Conservation (phyloP, 169 alveolate genomes). For the Plasmodium inui region DNA sequence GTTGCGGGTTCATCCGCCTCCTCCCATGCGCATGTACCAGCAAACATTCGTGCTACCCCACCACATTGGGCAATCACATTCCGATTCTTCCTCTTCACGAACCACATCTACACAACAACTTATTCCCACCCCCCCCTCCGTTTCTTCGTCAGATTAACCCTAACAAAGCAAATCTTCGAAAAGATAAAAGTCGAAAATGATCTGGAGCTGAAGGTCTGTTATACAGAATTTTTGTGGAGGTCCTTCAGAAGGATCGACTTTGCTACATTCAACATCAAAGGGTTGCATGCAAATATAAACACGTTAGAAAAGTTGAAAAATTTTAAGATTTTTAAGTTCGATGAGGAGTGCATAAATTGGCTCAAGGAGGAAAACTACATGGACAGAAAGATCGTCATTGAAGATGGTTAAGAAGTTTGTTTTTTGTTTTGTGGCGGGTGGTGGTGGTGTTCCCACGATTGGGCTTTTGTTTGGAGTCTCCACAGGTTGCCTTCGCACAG, state of each 20-base stretch:
- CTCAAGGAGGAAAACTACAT: constrained; percentile 61
- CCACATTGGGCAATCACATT: no score
- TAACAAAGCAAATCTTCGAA: constrained; percentile 58
- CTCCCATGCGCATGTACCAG: no score
- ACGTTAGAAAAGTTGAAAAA: constrained; percentile 46
- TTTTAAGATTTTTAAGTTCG: constrained; percentile 55
- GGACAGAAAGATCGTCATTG: constrained; percentile 39
- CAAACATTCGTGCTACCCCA: no score
- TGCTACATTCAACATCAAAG: constrained; percentile 25
- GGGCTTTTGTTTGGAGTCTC: not conserved
- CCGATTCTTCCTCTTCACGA: no score
- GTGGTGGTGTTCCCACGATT: not conserved
- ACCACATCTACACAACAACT: not conserved
- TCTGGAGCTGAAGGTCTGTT: constrained; percentile 61
- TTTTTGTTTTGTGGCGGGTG: not conserved
- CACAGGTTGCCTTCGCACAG: not conserved
- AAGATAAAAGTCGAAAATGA: constrained; percentile 64
- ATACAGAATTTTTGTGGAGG: constrained; percentile 74
- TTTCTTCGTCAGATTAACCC: not conserved
- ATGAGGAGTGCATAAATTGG: constrained; percentile 75
- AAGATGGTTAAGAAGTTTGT: constrained; percentile 38
- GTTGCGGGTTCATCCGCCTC: no score
- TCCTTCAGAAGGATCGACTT: constrained; percentile 64
- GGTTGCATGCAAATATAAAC: constrained; percentile 12
- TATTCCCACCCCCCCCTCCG: not conserved